A percentile compares a stretch with the other conserved stretches of the same genome.
Evolutionary conservation across 495 filamentous ascomycete genomes (phyloP).

Genomic region (Barbatosphaeria neglecta): DNA sequence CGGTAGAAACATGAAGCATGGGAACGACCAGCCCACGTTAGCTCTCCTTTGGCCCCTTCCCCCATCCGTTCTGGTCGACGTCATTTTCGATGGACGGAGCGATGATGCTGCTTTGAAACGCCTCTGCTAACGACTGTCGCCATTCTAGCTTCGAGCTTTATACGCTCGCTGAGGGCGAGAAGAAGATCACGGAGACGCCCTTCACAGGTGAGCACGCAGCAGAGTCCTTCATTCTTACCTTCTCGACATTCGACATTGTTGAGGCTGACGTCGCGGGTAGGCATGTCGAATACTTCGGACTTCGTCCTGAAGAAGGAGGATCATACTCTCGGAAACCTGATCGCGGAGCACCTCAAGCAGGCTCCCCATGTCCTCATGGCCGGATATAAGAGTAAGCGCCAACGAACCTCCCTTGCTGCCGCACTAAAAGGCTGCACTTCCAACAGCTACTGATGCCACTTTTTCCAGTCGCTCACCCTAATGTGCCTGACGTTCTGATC

Average conservation of each 20-base stretch:
- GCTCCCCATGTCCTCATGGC: conserved; percentile 71
- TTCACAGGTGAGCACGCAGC: conserved; percentile 61
- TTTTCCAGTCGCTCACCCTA: conserved; percentile 63
- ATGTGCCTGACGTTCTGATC: conserved; percentile 73
- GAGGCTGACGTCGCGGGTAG: conserved; percentile 33
- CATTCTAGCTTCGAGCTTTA: conserved; percentile 79
- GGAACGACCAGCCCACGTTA: no score
- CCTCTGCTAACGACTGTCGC: conserved; percentile 9
- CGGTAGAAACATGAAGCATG: no score
- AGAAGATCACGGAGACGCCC: conserved; percentile 74
- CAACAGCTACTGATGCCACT: neutral
- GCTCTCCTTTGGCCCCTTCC: no score
- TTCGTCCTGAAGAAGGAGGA: conserved; percentile 96
- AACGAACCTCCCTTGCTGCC: no score
- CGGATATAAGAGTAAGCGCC: conserved; percentile 63
- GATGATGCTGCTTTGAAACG: neutral
- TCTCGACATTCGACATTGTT: no score
- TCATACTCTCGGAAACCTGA: conserved; percentile 86
- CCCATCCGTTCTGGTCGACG: neutral
- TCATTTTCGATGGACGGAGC: no score
- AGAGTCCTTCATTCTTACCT: neutral
- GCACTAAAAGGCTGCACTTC: no score
- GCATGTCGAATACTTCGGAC: conserved; percentile 71
- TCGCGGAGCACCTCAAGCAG: conserved; percentile 69
- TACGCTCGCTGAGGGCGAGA: conserved; percentile 73